Base-by-base conservation (phyloP, 176 grass and related monocot genomes). In the Rhynchospora tenuis region DNA sequence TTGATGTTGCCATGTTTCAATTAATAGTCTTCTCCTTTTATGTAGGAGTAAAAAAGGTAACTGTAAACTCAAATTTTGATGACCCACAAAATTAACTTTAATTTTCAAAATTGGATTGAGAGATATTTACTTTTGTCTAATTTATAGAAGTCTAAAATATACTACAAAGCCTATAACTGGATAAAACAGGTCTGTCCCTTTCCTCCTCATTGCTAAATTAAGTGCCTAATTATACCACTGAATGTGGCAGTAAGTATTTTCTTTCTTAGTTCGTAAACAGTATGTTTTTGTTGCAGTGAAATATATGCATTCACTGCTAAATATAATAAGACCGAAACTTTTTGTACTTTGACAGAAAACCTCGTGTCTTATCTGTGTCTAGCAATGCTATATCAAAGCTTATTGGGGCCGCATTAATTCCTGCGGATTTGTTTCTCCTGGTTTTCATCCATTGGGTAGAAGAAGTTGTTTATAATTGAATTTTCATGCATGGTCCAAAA, bases 291-390 rank as follows among this genome's bases (percentile, higher is more conserved):
- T 55, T 75, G 47, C 72, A 76, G 48, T 29, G 48, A 54, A 75
- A 52, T 75, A 6, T 28, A 75, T 54, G 72, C 5, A 17, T 73
- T 75, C 71, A 75, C 72, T 75, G 47, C 72, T 45, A 75, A 51
- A 54, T 28, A 54, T 45, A 28, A 54, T 45, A 28, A 28, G 23
- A 8, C 48, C 12, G 6, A 15, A 28, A 29, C 48, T 29, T 26
- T 38, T 29, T 55, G 23, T 76, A 76, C 14, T 28, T 29, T 12
- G 72, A 22, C 48, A 76, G 23, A 55, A 55, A 27, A 71, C 29
- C 71, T 75, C 14, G 44, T 45, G 67, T 71, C 27, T 71, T 12
- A 17, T 46, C 38, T 70, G 7, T n/a, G 42, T 71, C 33, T 71
- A 20, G 38, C 44, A 68, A 46, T 45, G 38, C 17, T 20, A 44